phyloP scores from a whole-genome alignment of 1,284 basidiomycete species.

The Kalmanozyma brasiliensis region DNA sequence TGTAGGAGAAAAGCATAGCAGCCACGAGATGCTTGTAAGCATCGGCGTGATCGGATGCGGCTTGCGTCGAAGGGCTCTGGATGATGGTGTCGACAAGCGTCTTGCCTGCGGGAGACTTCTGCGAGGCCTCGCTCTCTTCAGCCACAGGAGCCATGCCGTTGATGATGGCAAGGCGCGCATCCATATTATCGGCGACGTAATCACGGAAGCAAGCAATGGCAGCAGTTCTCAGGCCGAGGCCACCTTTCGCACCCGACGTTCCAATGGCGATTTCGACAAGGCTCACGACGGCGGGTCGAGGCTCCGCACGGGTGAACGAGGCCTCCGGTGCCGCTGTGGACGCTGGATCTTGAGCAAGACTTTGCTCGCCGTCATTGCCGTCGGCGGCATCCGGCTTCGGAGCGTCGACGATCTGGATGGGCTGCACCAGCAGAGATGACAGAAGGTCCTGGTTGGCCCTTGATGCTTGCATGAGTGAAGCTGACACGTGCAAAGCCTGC shows the following conservation, averaged over 20 bases:
- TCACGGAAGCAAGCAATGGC: slow-evolving; percentile 61
- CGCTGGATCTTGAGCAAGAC: slow-evolving; percentile 9
- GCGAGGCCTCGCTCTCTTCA: slow-evolving; percentile 47
- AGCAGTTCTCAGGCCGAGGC: slow-evolving; percentile 52
- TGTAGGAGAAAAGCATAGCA: slow-evolving; percentile 69
- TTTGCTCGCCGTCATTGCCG: slow-evolving; percentile 8
- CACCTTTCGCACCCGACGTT: slow-evolving; percentile 50
- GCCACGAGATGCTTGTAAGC: slow-evolving; percentile 69
- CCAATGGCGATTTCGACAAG: slow-evolving; percentile 53
- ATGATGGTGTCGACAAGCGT: slow-evolving; percentile 71
- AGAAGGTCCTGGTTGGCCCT: slow-evolving; percentile 71
- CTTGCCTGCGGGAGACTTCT: slow-evolving; percentile 67
- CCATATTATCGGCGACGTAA: slow-evolving; percentile 68
- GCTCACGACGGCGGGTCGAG: slow-evolving; percentile 44
- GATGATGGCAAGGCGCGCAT: slow-evolving; percentile 69
- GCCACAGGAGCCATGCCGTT: slow-evolving; percentile 70
- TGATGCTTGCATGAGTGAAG: slow-evolving; percentile 54
- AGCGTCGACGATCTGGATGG: slow-evolving; percentile 36
- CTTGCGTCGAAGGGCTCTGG: slow-evolving; percentile 66
- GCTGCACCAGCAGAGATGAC: slow-evolving; percentile 49
- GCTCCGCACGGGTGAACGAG: slow-evolving; percentile 37
- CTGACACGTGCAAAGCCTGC: slow-evolving; percentile 77
- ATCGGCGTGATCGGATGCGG: slow-evolving; percentile 63
- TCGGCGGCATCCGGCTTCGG: slow-evolving; percentile 7
- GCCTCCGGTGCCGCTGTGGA: slow-evolving; percentile 9